Conservation (phyloP, 495 filamentous ascomycete species). For the Aspergillus ostianus region DNA sequence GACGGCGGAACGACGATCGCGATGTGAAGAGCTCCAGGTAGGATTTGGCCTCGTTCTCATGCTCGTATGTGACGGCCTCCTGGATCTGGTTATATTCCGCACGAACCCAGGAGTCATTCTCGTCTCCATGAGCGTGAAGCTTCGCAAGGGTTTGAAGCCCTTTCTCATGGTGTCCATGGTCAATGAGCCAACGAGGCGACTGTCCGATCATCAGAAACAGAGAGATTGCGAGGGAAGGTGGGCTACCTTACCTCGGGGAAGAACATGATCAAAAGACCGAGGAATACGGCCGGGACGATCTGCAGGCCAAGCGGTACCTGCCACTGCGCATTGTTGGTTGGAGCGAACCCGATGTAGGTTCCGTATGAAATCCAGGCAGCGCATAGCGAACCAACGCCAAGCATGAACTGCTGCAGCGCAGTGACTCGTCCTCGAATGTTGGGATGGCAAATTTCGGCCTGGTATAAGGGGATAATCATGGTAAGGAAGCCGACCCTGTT, state of each 20-base stretch:
- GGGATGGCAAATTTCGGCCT: slow-evolving; percentile 46
- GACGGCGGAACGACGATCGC: slow-evolving; percentile 62
- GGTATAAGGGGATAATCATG: slow-evolving; percentile 49
- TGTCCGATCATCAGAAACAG: slow-evolving; percentile 15
- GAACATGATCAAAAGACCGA: slow-evolving; percentile 41
- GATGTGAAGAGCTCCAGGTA: slow-evolving; percentile 65
- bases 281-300: slow-evolving; percentile 38
- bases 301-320: slow-evolving; percentile 43
- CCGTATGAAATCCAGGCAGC: slow-evolving; percentile 46
- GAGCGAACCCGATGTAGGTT: slow-evolving; percentile 48
- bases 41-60: slow-evolving; percentile 66
- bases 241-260: slow-evolving; percentile 46
- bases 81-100: slow-evolving; percentile 44
- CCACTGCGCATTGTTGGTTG: slow-evolving; percentile 43
- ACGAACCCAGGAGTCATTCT: slow-evolving; percentile 42
- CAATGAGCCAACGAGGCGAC: slow-evolving; percentile 59
- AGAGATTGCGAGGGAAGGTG: too few species aligned
- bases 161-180: slow-evolving; percentile 44
- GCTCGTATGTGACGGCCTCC: slow-evolving; percentile 41
- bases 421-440: slow-evolving; percentile 45
- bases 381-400: slow-evolving; percentile 41
- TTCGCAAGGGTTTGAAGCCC: slow-evolving; percentile 50
- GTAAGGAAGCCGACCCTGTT: slow-evolving; percentile 58
- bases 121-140: slow-evolving; percentile 48
- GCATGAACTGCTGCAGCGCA: slow-evolving; percentile 45